Percentiles rank a stretch among this genome's conserved stretches.
Conservation (phyloP, 1,284 basidiomycete species). For the Lentinula novae-zelandiae region DNA sequence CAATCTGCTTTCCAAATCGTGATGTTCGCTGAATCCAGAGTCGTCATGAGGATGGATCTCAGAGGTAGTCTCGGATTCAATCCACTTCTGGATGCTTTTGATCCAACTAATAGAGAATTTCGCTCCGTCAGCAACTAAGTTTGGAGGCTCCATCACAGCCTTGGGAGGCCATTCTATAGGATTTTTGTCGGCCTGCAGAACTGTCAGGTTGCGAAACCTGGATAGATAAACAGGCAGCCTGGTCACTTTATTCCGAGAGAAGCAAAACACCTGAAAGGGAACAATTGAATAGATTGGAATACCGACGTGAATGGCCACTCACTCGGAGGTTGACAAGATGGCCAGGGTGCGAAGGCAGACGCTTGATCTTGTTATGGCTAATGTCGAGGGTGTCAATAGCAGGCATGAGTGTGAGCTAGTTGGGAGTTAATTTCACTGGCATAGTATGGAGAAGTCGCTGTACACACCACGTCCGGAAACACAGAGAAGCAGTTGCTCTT, state of each 20-base stretch:
- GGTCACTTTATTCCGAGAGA: conserved; percentile 83
- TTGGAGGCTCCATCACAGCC: conserved; percentile 41
- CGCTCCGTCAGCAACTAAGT: conserved; percentile 38
- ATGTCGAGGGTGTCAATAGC: conserved; percentile 94
- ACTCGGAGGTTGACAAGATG: conserved; percentile 78
- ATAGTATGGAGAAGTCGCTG: conserved; percentile 10
- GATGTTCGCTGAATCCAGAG: conserved; percentile 39
- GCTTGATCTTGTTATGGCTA: conserved; percentile 87
- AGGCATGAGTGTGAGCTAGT: conserved; percentile 79
- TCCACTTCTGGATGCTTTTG: conserved; percentile 68
- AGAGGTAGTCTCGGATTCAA: conserved; percentile 45
- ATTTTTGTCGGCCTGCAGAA: conserved; percentile 89
- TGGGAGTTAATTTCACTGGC: background rate
- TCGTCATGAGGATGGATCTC: conserved; percentile 34
- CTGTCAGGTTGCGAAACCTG: conserved; percentile 70
- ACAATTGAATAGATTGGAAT: conserved; percentile 9
- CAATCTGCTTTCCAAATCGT: conserved; percentile 39
- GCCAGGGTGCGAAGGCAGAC: conserved; percentile 79
- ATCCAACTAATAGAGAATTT: conserved; percentile 72
- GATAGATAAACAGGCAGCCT: conserved; percentile 78
- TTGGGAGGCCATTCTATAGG: conserved; percentile 89
- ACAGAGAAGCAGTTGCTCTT: conserved; percentile 83
- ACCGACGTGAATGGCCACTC: conserved; percentile 21
- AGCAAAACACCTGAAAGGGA: conserved; percentile 69
- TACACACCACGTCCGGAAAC: conserved; percentile 85